Conservation (phyloP, 2,329 filamentous ascomycete genomes). For the Fusarium gaditjirri region DNA sequence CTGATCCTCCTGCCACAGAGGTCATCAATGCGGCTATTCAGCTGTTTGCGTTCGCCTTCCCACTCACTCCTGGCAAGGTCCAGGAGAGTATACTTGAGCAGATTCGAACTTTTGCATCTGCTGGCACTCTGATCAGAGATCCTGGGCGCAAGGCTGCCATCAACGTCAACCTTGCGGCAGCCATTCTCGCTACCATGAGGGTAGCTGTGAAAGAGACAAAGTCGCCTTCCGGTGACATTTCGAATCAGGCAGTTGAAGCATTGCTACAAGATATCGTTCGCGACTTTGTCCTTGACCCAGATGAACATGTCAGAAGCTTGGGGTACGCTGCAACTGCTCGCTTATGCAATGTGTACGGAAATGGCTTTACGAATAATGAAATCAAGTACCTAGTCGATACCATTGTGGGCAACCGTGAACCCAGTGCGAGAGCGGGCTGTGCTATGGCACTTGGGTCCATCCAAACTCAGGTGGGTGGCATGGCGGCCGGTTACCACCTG, state of each 20-base stretch:
- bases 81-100: slow-evolving; percentile 97
- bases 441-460: slow-evolving; percentile 94
- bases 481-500: slow-evolving; percentile 95
- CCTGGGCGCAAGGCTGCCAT: slow-evolving; percentile 90
- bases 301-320: slow-evolving; percentile 86
- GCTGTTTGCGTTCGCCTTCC: slow-evolving; percentile 90
- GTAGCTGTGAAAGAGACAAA: slow-evolving; percentile 85
- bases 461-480: slow-evolving; percentile 93
- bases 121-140: slow-evolving; percentile 82
- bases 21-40: slow-evolving; percentile 95
- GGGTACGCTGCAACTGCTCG: slow-evolving; percentile 87
- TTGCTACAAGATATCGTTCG: slow-evolving; percentile 79
- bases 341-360: slow-evolving; percentile 85
- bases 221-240: slow-evolving; percentile 77
- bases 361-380: slow-evolving; percentile 86
- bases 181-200: slow-evolving; percentile 81
- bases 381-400: slow-evolving; percentile 94
- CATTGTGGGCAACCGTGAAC: slow-evolving; percentile 93
- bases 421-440: slow-evolving; percentile 91
- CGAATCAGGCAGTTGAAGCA: slow-evolving; percentile 80
- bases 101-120: slow-evolving; percentile 87
- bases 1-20: slow-evolving; percentile 88
- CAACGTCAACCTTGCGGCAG: slow-evolving; percentile 87
- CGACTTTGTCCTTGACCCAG: slow-evolving; percentile 81
- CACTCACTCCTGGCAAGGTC: slow-evolving; percentile 87